phyloP scores from a whole-genome alignment of 108 stramenopile genomes.

The Hondaea fermentalgiana region DNA sequence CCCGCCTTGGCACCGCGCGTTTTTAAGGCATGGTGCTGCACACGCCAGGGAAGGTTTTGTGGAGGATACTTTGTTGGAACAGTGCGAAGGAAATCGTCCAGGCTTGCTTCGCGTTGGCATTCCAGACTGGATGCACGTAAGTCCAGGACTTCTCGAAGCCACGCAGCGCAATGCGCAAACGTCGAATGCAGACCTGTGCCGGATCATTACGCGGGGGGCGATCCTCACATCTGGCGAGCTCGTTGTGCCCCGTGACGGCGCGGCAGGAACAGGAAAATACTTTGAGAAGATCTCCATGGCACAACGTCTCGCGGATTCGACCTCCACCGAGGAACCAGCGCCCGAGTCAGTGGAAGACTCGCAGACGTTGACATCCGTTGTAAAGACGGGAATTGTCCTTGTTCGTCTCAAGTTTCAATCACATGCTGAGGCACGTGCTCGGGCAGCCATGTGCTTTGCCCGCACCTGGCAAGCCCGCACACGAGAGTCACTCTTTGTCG shows the following conservation, averaged over 20 bases:
- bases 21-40: background rate
- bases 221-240: slow-evolving; percentile 3
- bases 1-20: background rate
- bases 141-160: background rate
- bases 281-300: slow-evolving; percentile 19
- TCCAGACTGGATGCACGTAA: background rate
- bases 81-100: background rate
- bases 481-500: background rate
- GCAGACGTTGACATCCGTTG: no score
- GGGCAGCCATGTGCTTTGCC: background rate
- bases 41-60: background rate
- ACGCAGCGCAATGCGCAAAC: background rate
- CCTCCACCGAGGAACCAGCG: background rate
- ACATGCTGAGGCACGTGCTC: background rate
- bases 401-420: background rate
- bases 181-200: background rate
- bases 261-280: background rate
- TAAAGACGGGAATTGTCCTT: background rate
- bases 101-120: background rate
- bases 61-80: background rate
- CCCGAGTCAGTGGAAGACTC: background rate
- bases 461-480: background rate
- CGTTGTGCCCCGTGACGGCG: background rate
- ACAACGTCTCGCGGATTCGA: background rate
- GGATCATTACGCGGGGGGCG: background rate